Percentiles rank a stretch among this genome's conserved stretches.
phyloP scores from a whole-genome alignment of 1,139 yeast species.

The Candida anutae region DNA sequence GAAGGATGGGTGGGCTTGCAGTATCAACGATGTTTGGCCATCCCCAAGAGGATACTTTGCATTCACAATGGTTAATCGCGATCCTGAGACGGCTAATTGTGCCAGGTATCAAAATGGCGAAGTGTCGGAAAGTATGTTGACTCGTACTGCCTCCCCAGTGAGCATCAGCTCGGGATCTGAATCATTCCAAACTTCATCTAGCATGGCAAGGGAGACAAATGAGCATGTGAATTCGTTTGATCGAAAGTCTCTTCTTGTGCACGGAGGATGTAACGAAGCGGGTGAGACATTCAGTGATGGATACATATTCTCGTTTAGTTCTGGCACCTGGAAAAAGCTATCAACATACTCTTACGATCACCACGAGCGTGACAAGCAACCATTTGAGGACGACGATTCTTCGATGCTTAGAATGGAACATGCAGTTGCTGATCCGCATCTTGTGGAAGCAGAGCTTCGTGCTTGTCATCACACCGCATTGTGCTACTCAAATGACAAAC shows the following conservation, averaged over 20 bases:
- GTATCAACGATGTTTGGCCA: constrained; percentile 20
- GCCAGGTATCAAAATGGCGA: neutral
- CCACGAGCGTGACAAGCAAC: constrained; percentile 18
- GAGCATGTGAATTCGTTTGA: neutral
- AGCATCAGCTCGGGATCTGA: constrained; percentile 7
- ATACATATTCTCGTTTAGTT: constrained; percentile 24
- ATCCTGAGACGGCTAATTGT: constrained; percentile 4
- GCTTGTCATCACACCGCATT: constrained; percentile 37
- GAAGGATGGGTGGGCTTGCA: constrained; percentile 3
- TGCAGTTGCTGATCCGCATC: constrained; percentile 19
- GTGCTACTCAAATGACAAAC: constrained; percentile 27
- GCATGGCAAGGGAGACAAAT: neutral
- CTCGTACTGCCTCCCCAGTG: constrained; percentile 4
- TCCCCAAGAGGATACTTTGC: constrained; percentile 38
- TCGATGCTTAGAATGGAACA: constrained; percentile 15
- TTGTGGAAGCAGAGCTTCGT: constrained; percentile 36
- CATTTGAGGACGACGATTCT: constrained; percentile 24
- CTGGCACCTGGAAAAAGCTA: constrained; percentile 28
- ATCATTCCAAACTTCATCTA: constrained; percentile 12
- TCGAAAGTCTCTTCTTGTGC: constrained; percentile 26
- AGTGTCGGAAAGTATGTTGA: no score
- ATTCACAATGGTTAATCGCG: constrained; percentile 20
- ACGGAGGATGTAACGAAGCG: constrained; percentile 35
- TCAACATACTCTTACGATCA: constrained; percentile 32
- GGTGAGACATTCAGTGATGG: constrained; percentile 26